These are phyloP conservation scores for Phytophthora aleatoria DNA, from an alignment of 352 stramenopile species.

Conservation along the genomic window DNA sequence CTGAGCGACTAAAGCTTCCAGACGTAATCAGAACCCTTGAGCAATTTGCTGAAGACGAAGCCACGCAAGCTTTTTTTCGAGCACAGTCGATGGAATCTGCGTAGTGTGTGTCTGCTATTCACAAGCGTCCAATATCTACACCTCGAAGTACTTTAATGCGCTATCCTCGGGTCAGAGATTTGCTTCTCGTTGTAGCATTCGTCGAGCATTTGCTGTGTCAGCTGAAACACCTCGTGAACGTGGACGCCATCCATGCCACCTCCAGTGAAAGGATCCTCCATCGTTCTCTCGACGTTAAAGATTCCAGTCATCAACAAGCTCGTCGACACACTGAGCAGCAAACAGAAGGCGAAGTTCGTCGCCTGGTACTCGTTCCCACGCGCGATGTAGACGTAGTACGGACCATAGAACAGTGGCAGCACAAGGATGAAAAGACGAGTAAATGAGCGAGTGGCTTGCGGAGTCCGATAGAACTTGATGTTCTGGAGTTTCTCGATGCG, in stretches of 20 bases:
- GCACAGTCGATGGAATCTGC: conserved; percentile 7
- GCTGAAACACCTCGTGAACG: conserved; percentile 55
- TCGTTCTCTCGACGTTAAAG: conserved; percentile 84
- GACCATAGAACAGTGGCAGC: conserved; percentile 84
- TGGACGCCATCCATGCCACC: conserved; percentile 73
- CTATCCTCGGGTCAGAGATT: not conserved
- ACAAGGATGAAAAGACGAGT: conserved; percentile 86
- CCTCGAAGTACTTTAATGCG: conserved; percentile 5
- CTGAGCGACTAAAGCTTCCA: conserved; percentile 12
- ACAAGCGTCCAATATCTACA: not conserved
- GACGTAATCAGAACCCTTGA: conserved; percentile 17
- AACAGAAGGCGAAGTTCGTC: conserved; percentile 80
- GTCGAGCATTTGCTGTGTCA: conserved; percentile 64
- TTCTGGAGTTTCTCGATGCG: conserved; percentile 85
- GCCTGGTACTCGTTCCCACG: conserved; percentile 53
- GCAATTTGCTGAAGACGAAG: conserved; percentile 15
- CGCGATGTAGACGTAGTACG: conserved; percentile 87
- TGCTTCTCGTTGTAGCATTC: conserved; percentile 42
- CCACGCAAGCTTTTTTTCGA: not conserved
- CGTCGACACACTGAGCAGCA: conserved; percentile 75
- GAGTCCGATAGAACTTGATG: conserved; percentile 89
- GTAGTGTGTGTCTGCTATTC: not conserved
- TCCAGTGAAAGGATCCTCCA: conserved; percentile 84
- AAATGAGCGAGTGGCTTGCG: conserved; percentile 86
- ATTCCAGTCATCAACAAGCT: conserved; percentile 88